Evolutionary conservation across 306 rosid genomes (phyloP).

Genomic region (Malus orientalis): DNA sequence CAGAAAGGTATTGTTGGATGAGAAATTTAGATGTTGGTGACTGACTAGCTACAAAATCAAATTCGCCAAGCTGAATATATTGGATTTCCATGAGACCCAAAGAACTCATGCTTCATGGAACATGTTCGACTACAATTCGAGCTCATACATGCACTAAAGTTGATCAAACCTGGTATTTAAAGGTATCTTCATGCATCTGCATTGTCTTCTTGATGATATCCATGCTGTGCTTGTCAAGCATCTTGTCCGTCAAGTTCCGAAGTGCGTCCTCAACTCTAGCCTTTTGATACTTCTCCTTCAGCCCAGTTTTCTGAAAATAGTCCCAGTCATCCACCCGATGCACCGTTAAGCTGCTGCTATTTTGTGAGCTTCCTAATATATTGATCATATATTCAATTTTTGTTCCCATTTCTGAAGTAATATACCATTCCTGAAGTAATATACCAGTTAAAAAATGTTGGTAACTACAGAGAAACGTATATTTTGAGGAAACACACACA

Average conservation of each 20-base stretch:
- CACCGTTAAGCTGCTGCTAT: constrained; percentile 39
- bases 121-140: background rate
- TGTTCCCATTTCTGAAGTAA: constrained; percentile 82
- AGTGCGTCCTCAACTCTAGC: constrained; percentile 26
- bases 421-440: constrained; percentile 42
- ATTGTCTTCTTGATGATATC: constrained; percentile 73
- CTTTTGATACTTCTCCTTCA: constrained; percentile 22
- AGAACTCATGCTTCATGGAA: background rate
- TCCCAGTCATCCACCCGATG: constrained; percentile 65
- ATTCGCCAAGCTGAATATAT: background rate
- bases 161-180: constrained; percentile 66
- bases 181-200: constrained; percentile 79
- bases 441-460: background rate
- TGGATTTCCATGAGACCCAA: background rate
- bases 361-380: constrained; percentile 41
- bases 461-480: background rate
- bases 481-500: background rate
- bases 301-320: constrained; percentile 35
- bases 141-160: background rate
- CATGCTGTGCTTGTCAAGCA: constrained; percentile 42
- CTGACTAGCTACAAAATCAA: background rate
- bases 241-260: constrained; percentile 46
- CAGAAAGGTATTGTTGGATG: background rate
- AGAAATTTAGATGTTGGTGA: background rate
- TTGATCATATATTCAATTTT: constrained; percentile 57